Base-by-base conservation (phyloP, 495 filamentous ascomycete genomes). In the Aspergillus nanangensis region DNA sequence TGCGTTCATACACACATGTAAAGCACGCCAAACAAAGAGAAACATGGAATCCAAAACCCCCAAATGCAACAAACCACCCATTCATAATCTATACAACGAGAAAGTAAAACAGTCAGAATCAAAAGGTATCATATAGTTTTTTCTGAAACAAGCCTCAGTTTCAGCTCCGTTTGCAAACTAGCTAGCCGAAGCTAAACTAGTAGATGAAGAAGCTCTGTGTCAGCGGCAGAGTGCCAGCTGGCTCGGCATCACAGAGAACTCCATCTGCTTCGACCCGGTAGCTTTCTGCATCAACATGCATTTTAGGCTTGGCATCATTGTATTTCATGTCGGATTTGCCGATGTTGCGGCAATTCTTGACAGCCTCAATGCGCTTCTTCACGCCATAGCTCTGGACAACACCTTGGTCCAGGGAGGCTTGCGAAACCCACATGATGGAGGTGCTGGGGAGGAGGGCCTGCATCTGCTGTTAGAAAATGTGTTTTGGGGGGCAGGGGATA, bases 271-370 rank as follows among this genome's bases (percentile, higher is more conserved):
- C 83, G 32, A 98, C 93, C 24, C 78, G 70, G 66, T 96, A 98
- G 55, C 77, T 81, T 71, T 97, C 93, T 8, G 93, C 88, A 57
- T 98, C 90, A 32, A 98, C 93, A 61, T 76, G 83, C 90, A 97
- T 97, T 69, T 75, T 82, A 14, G 93, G 93, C 83, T 84, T 90
- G 15, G 67, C 63, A 56, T 90, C 84, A 65, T 98, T 98, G 65
- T 79, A 89, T 65, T 90, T 93, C 92, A 98, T 96, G 60, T 97
- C 88, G 57, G 72, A 77, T 77, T 98, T 98, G 14, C 86, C 73
- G 41, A 97, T 78, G 15, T 67, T 78, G 49, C 93, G 78, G 61
- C 92, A 96, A 39, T 82, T 80, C 53, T 78, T 81, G 21, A 97
- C 88, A 8, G 87, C 69, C 70, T 90, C 88, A 47, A 97, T 69